Evolutionary conservation across 495 filamentous ascomycete species (phyloP).

Genomic region (Penicillium roqueforti): DNA sequence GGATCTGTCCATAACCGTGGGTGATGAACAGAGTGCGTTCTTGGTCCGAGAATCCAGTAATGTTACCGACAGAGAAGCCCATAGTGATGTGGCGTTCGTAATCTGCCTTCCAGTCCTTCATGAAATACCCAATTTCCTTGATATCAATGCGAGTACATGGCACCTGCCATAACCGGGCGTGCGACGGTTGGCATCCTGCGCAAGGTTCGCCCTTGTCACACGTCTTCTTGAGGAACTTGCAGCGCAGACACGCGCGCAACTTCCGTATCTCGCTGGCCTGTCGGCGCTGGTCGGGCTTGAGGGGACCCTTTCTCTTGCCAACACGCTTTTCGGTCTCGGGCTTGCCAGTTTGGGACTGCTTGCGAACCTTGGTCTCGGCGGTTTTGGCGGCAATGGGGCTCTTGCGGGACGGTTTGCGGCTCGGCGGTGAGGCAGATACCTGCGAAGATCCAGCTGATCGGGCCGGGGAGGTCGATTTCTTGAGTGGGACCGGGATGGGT

Average conservation of each 20-base stretch:
- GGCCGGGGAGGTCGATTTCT: slow-evolving; percentile 58
- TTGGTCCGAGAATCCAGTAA: slow-evolving; percentile 81
- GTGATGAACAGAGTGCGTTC: slow-evolving; percentile 78
- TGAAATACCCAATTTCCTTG: slow-evolving; percentile 94
- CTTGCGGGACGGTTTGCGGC: slow-evolving; percentile 65
- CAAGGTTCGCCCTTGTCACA: slow-evolving; percentile 95
- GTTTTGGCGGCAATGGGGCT: slow-evolving; percentile 72
- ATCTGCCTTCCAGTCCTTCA: slow-evolving; percentile 97
- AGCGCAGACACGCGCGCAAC: slow-evolving; percentile 84
- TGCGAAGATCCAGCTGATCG: slow-evolving; percentile 52
- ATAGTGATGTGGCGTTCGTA: slow-evolving; percentile 84
- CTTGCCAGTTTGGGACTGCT: slow-evolving; percentile 68
- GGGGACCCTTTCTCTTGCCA: slow-evolving; percentile 77
- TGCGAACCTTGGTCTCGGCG: slow-evolving; percentile 73
- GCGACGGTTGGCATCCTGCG: slow-evolving; percentile 85
- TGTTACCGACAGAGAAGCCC: slow-evolving; percentile 85
- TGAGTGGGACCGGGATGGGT: slow-evolving; percentile 60
- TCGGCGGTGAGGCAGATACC: slow-evolving; percentile 61
- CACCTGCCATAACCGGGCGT: slow-evolving; percentile 90
- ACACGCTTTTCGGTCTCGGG: slow-evolving; percentile 85
- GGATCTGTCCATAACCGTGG: slow-evolving; percentile 82
- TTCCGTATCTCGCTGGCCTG: slow-evolving; percentile 93
- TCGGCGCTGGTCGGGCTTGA: slow-evolving; percentile 89
- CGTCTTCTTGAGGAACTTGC: slow-evolving; percentile 97
- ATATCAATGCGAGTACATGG: slow-evolving; percentile 95